Evolutionary conservation across 2,329 filamentous ascomycete species (phyloP).

Genomic region (Aspergillus tamarii): DNA sequence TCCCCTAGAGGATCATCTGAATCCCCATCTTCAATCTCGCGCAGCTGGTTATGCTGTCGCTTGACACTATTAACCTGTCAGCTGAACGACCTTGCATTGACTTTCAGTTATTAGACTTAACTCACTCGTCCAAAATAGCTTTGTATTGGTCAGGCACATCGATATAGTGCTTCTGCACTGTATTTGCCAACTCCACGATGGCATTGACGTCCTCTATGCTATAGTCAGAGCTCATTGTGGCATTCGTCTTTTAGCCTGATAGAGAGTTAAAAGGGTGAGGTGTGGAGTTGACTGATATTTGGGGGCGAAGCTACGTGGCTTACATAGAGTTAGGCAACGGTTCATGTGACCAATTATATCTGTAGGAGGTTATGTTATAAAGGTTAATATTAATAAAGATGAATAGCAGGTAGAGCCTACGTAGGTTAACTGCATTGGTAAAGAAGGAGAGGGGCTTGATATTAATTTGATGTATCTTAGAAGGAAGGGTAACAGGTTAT

Average conservation of each 20-base stretch:
- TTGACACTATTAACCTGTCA: background rate
- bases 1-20: background rate
- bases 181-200: background rate
- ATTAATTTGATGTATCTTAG: no score
- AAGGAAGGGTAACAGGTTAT: no score
- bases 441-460: rapidly evolving
- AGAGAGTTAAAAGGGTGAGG: background rate
- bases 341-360: background rate
- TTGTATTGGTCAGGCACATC: background rate
- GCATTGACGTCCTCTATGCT: background rate
- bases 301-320: background rate
- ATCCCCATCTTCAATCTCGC: background rate
- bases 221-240: background rate
- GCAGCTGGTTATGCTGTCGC: no score
- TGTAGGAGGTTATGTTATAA: background rate
- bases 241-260: background rate
- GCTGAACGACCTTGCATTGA: background rate
- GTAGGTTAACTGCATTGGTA: no score
- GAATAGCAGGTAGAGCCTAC: no score
- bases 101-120: background rate
- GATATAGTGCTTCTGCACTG: background rate
- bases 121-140: background rate
- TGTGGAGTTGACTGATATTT: background rate
- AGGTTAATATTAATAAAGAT: no score
- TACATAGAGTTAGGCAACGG: background rate